Percentiles rank a stretch among this genome's conserved stretches.
Evolutionary conservation across 768 basidiomycete genomes (phyloP).

Genomic region (Lentinus tigrinus): DNA sequence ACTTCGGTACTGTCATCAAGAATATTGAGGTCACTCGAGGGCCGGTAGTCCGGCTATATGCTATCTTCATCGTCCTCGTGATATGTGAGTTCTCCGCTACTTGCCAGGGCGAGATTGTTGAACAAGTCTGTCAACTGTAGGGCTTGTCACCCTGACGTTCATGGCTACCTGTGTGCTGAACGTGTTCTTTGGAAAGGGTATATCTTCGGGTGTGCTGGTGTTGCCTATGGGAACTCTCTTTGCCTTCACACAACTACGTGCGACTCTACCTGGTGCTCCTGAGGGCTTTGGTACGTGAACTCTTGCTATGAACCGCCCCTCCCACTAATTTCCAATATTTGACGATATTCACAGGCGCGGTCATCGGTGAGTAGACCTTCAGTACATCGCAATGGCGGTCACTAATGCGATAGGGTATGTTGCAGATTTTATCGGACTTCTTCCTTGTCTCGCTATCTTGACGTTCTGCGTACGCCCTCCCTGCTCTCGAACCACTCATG

Average conservation of each 20-base stretch:
- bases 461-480: slow-evolving; percentile 9
- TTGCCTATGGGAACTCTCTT: slow-evolving; percentile 27
- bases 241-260: slow-evolving; percentile 27
- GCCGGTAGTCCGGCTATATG: slow-evolving; percentile 12
- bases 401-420: slow-evolving; percentile 2
- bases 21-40: slow-evolving; percentile 15
- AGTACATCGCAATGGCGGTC: too few relatives aligned
- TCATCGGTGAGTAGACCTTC: too few relatives aligned
- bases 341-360: too few relatives aligned
- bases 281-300: slow-evolving; percentile 23
- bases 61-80: slow-evolving; percentile 12
- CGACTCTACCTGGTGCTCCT: slow-evolving; percentile 26
- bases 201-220: slow-evolving; percentile 21
- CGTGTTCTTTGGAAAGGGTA: slow-evolving; percentile 20
- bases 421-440: slow-evolving; percentile 16
- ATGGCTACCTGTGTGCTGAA: slow-evolving; percentile 15
- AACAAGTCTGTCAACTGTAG: not conserved
- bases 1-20: slow-evolving; percentile 15
- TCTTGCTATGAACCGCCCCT: not conserved
- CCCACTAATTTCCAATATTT: not conserved
- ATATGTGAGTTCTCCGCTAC: slow-evolving; percentile 8
- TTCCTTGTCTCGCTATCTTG: slow-evolving; percentile 16
- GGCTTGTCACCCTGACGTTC: slow-evolving; percentile 17
- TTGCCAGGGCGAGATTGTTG: not conserved
- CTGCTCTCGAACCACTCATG: not conserved